Conservation (phyloP, 306 rosid species). For the Ormosia emarginata region DNA sequence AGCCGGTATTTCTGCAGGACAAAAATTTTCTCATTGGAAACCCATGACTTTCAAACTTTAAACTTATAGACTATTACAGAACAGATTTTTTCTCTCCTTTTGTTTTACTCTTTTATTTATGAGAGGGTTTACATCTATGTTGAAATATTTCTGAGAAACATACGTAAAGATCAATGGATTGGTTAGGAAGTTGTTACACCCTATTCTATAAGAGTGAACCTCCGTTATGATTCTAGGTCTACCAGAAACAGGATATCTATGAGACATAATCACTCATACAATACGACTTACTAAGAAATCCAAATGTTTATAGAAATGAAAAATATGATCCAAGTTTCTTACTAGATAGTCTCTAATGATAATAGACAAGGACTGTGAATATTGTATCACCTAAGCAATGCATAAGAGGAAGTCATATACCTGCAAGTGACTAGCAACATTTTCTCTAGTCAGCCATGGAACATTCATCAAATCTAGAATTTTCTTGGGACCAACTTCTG, state of each 20-base stretch:
- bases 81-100: neutral
- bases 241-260: neutral
- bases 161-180: neutral
- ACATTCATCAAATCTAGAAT: constrained; percentile 89
- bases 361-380: neutral
- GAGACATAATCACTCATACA: neutral
- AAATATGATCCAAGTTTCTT: neutral
- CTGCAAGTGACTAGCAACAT: constrained; percentile 94
- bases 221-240: neutral
- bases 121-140: neutral
- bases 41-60: constrained; percentile 5
- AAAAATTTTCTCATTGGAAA: constrained; percentile 14
- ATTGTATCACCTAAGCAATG: constrained; percentile 13
- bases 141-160: neutral
- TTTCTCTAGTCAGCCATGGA: constrained; percentile 74
- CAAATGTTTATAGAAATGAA: neutral
- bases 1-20: constrained; percentile 80
- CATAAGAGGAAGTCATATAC: constrained; percentile 31
- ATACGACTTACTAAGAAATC: neutral
- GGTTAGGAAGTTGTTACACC: neutral
- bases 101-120: neutral
- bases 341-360: neutral
- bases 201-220: neutral
- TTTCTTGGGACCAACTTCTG: constrained; percentile 94
- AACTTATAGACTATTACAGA: neutral